Percentiles rank a stretch among this genome's conserved stretches.
Evolutionary conservation across 2,329 filamentous ascomycete species (phyloP).

Genomic region (Penicillium psychrosexuale): DNA sequence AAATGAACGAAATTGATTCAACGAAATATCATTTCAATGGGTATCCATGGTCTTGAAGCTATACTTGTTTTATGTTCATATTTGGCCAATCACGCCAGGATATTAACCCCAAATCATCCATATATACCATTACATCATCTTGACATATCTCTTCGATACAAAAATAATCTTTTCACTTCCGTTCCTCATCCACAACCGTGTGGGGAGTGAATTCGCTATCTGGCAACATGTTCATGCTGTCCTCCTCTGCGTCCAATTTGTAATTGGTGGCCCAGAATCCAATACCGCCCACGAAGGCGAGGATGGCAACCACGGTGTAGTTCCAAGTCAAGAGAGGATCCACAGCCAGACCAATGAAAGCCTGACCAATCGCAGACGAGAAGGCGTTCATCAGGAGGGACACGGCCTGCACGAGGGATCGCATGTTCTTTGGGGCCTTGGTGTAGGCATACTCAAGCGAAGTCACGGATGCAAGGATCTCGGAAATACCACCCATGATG

Average conservation of each 20-base stretch:
- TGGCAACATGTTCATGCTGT: conserved; percentile 57
- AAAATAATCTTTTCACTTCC: background rate
- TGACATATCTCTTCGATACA: background rate
- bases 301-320: conserved; percentile 61
- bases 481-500: conserved; percentile 55
- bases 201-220: conserved; percentile 19
- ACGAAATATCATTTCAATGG: background rate
- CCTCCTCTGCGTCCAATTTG: conserved; percentile 65
- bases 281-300: conserved; percentile 61
- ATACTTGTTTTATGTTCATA: background rate
- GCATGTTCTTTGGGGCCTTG: conserved; percentile 77
- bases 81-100: background rate
- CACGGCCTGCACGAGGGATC: conserved; percentile 67
- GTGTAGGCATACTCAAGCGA: conserved; percentile 74
- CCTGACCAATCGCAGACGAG: conserved; percentile 67
- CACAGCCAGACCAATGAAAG: conserved; percentile 58
- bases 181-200: conserved; percentile 14
- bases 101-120: background rate
- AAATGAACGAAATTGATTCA: background rate
- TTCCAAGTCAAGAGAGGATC: conserved; percentile 71
- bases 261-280: conserved; percentile 68
- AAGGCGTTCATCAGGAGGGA: conserved; percentile 70
- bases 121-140: conserved; percentile 2
- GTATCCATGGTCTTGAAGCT: background rate
- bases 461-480: conserved; percentile 58